phyloP scores from a whole-genome alignment of 139 green algal genomes.

The Tetradesmus lagerheimii region DNA sequence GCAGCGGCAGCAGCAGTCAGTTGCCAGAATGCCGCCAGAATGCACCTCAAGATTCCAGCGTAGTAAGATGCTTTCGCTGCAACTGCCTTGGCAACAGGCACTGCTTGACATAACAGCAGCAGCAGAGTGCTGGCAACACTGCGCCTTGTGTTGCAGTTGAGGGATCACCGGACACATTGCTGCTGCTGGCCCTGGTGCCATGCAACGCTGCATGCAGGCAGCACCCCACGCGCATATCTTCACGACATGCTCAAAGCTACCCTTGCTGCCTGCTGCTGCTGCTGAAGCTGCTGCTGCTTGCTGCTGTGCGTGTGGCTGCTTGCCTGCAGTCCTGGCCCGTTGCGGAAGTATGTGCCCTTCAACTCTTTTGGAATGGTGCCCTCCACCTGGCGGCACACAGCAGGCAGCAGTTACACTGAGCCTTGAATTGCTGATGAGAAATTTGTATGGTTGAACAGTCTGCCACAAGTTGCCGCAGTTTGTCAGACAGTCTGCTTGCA shows the following conservation, averaged over 20 bases:
- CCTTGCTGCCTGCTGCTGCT: background rate
- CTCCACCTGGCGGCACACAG: constrained; percentile 50
- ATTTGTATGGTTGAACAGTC: no score
- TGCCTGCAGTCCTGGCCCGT: constrained; percentile 64
- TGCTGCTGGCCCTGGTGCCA: background rate
- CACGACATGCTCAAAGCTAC: background rate
- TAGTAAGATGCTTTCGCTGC: no score
- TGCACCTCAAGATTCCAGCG: no score
- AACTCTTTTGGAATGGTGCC: constrained; percentile 65
- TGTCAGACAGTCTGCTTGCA: background rate
- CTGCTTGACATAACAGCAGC: no score
- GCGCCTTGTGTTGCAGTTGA: background rate
- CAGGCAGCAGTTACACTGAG: background rate
- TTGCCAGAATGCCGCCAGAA: no score
- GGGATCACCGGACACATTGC: background rate
- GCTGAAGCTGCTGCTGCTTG: background rate
- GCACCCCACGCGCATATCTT: no score
- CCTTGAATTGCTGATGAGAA: no score
- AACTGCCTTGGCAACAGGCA: no score
- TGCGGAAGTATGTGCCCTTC: constrained; percentile 66
- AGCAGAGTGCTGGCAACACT: no score
- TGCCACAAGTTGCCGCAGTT: no score
- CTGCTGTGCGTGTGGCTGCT: background rate
- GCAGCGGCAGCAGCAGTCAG: background rate
- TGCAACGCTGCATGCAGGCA: background rate